Conservation (phyloP, 345 rosid genomes). For the Euphorbia pulcherrima region DNA sequence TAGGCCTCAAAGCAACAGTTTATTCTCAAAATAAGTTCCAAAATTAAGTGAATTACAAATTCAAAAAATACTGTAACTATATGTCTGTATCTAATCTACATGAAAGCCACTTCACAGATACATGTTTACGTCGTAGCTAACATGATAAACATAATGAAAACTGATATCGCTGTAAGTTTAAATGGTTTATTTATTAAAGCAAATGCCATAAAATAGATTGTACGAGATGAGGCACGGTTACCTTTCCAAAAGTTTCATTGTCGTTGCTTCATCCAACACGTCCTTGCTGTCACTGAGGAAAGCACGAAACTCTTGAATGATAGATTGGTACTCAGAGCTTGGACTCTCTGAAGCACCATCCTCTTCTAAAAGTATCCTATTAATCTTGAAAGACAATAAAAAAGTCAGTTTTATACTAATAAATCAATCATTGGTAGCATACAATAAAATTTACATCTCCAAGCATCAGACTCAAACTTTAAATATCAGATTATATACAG, state of each 20-base stretch:
- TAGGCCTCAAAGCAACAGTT: neutral
- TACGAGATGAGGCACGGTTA: conserved; percentile 22
- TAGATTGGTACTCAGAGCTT: conserved; percentile 69
- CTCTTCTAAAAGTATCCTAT: conserved; percentile 89
- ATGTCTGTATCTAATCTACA: neutral
- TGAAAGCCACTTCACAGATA: neutral
- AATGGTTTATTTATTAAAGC: neutral
- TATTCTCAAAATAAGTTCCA: neutral
- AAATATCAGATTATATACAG: neutral
- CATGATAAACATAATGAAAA: neutral
- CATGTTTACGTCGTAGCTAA: neutral
- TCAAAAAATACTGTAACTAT: neutral
- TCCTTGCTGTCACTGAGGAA: conserved; percentile 92
- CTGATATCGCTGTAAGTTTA: neutral
- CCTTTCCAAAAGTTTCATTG: conserved; percentile 97
- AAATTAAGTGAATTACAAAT: neutral
- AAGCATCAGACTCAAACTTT: conserved; percentile 5
- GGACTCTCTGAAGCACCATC: conserved; percentile 79
- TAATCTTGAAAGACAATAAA: conserved; percentile 46
- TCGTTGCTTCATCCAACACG: conserved; percentile 96
- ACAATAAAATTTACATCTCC: conserved; percentile 7
- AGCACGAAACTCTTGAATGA: conserved; percentile 88
- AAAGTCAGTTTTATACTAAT: neutral
- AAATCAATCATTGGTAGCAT: neutral
- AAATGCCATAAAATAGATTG: neutral